phyloP scores from a whole-genome alignment of 1,284 basidiomycete species.

The Cutaneotrichosporon cutaneum region DNA sequence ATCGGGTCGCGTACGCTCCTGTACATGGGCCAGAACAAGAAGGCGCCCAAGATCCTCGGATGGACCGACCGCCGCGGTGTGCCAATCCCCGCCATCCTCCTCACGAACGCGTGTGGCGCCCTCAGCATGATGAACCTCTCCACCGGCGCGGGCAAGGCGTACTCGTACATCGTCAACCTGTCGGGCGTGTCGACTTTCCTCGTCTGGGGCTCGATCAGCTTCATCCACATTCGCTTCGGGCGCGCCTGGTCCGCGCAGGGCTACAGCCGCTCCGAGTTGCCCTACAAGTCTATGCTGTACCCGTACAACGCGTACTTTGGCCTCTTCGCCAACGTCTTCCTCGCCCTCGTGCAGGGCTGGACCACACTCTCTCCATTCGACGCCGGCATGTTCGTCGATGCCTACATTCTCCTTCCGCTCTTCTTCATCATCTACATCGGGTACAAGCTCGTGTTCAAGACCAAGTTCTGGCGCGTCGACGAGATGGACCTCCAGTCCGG shows the following conservation, averaged over 20 bases:
- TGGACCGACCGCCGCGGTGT: slow-evolving; percentile 51
- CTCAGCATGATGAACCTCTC: slow-evolving; percentile 48
- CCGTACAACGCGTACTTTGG: slow-evolving; percentile 31
- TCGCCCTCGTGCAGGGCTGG: slow-evolving; percentile 27
- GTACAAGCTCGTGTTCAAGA: slow-evolving; percentile 28
- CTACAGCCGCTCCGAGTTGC: slow-evolving; percentile 53
- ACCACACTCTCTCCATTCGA: slow-evolving; percentile 19
- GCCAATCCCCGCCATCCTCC: slow-evolving; percentile 47
- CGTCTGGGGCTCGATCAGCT: slow-evolving; percentile 33
- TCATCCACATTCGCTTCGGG: slow-evolving; percentile 53
- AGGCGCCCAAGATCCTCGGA: slow-evolving; percentile 48
- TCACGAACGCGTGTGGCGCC: slow-evolving; percentile 47
- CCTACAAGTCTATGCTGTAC: slow-evolving; percentile 41
- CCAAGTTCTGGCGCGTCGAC: slow-evolving; percentile 18
- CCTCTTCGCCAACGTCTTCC: slow-evolving; percentile 27
- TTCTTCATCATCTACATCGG: slow-evolving; percentile 27
- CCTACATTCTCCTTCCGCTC: slow-evolving; percentile 31
- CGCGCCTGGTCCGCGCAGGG: slow-evolving; percentile 51
- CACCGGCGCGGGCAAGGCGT: slow-evolving; percentile 38
- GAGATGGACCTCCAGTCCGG: slow-evolving; percentile 28
- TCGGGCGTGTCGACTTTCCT: slow-evolving; percentile 34
- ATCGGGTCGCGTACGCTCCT: slow-evolving; percentile 41
- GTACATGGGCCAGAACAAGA: slow-evolving; percentile 42
- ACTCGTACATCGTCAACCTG: slow-evolving; percentile 35
- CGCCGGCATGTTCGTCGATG: slow-evolving; percentile 29